A percentile compares a stretch with the other conserved stretches of the same genome.
Conservation (phyloP, 768 basidiomycete genomes). For the Mycena polygramma region DNA sequence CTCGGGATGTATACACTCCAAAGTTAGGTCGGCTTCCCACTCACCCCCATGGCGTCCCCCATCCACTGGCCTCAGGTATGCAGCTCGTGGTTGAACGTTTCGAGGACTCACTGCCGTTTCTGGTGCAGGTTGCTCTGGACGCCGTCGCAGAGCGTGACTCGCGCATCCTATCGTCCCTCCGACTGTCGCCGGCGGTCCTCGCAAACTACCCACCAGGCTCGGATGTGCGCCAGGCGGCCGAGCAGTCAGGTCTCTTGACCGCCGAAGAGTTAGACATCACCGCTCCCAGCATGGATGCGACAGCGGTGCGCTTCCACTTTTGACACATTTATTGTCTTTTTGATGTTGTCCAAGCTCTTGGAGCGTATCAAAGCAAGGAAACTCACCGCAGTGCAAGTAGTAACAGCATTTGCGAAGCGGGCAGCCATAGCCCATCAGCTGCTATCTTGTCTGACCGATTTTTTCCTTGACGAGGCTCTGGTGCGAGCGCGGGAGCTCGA, state of each 20-base stretch:
- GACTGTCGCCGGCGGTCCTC: constrained; percentile 26
- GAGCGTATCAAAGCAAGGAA: constrained; percentile 43
- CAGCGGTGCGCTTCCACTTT: background rate
- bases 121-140: constrained; percentile 31
- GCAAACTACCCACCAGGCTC: constrained; percentile 36
- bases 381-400: constrained; percentile 54
- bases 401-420: constrained; percentile 59
- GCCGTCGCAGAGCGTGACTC: constrained; percentile 36
- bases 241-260: constrained; percentile 47
- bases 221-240: constrained; percentile 49
- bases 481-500: constrained; percentile 57
- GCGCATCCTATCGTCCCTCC: constrained; percentile 31
- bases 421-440: constrained; percentile 67
- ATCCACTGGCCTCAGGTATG: constrained; percentile 15
- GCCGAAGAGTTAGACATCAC: constrained; percentile 49
- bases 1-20: too few relatives aligned
- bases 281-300: background rate
- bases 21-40: background rate
- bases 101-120: background rate
- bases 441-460: constrained; percentile 54
- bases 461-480: constrained; percentile 59
- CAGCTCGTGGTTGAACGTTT: background rate
- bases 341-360: constrained; percentile 19
- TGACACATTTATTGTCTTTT: background rate
- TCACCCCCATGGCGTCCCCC: constrained; percentile 1